A percentile compares a stretch with the other conserved stretches of the same genome.
Evolutionary conservation across 768 basidiomycete species (phyloP).

Genomic region (Serpula lacrymans): DNA sequence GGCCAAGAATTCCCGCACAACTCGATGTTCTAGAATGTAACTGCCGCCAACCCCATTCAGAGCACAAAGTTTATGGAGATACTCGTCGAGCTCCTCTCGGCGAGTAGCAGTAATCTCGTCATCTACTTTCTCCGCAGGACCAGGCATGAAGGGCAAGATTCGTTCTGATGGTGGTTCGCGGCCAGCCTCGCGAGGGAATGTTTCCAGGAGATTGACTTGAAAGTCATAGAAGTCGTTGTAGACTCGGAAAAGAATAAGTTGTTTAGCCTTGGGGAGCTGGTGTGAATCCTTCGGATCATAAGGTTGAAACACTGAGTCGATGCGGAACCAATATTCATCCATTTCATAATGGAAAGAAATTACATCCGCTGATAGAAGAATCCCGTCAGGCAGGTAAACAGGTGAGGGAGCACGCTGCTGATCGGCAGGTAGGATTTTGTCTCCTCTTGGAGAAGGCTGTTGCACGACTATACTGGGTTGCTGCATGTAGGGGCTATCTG

Average conservation of each 20-base stretch:
- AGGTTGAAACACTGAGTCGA: constrained; percentile 87
- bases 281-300: constrained; percentile 59
- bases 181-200: constrained; percentile 91
- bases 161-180: constrained; percentile 61
- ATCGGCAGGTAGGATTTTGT: constrained; percentile 14
- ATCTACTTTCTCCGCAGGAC: constrained; percentile 82
- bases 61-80: constrained; percentile 75
- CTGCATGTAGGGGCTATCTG: constrained; percentile 39
- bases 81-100: constrained; percentile 82
- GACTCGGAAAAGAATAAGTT: constrained; percentile 86
- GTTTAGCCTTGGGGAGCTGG: constrained; percentile 61
- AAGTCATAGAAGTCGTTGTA: constrained; percentile 99
- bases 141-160: constrained; percentile 96
- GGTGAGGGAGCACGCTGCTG: constrained; percentile 39
- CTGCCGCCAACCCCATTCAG: constrained; percentile 64
- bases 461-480: too few species aligned
- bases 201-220: constrained; percentile 82
- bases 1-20: constrained; percentile 81
- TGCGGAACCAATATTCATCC: constrained; percentile 96
- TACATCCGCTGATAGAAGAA: constrained; percentile 82
- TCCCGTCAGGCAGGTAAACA: constrained; percentile 70
- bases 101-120: constrained; percentile 78
- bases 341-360: constrained; percentile 97
- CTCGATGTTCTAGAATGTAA: constrained; percentile 76
- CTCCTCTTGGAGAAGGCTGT: constrained; percentile 11